Percentiles rank a stretch among this genome's conserved stretches.
Evolutionary conservation across 345 rosid genomes (phyloP).

Genomic region (Aquilaria malaccensis): DNA sequence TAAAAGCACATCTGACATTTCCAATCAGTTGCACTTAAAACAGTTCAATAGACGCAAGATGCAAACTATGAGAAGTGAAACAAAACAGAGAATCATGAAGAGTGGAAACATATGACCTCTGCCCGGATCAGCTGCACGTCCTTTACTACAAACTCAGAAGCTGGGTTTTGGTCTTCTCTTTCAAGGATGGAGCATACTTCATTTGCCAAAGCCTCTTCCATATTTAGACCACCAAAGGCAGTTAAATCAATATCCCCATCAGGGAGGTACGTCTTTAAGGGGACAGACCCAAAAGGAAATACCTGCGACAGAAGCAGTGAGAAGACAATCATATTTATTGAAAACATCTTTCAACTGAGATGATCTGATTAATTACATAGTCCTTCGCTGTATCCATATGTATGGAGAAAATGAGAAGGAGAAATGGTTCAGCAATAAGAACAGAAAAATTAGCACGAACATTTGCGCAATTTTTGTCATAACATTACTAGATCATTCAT

Average conservation of each 20-base stretch:
- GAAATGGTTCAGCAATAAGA: too few relatives aligned
- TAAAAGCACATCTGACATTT: too few relatives aligned
- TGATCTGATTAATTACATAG: too few relatives aligned
- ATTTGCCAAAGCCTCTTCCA: slow-evolving; percentile 58
- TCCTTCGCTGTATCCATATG: too few relatives aligned
- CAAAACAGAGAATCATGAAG: not conserved
- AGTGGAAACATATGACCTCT: slow-evolving; percentile 38
- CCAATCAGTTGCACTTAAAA: not conserved
- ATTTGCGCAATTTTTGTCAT: too few relatives aligned
- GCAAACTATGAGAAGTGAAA: too few relatives aligned
- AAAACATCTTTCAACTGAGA: not conserved
- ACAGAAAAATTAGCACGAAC: too few relatives aligned
- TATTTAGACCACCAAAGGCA: slow-evolving; percentile 49
- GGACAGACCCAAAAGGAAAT: slow-evolving; percentile 86
- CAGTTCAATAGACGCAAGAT: not conserved
- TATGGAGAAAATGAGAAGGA: too few relatives aligned
- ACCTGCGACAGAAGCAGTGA: slow-evolving; percentile 41
- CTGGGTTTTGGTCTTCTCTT: slow-evolving; percentile 51
- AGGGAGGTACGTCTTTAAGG: slow-evolving; percentile 92
- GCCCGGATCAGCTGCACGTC: slow-evolving; percentile 73
- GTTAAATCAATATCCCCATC: slow-evolving; percentile 96
- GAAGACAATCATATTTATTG: slow-evolving; percentile 1
- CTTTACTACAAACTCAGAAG: slow-evolving; percentile 54
- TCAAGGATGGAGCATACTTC: slow-evolving; percentile 58
- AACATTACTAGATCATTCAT: too few relatives aligned